Evolutionary conservation across 805 yeast genomes (phyloP).

Genomic region (Candida schatavii): DNA sequence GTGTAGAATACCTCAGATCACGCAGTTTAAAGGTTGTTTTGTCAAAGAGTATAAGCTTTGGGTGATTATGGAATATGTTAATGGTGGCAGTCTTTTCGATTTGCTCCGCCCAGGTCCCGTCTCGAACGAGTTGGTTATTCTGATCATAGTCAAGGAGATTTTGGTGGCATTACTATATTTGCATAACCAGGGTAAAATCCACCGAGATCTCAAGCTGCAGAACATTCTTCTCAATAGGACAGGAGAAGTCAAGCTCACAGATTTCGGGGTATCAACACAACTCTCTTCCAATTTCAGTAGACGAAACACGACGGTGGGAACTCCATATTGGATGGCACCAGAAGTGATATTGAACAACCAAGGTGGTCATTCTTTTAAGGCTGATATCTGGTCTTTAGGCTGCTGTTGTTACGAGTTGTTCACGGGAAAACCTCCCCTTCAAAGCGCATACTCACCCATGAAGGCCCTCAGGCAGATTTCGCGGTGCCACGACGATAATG

Average conservation of each 20-base stretch:
- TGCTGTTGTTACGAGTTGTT: conserved; percentile 75
- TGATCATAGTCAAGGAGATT: conserved; percentile 52
- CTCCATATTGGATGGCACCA: conserved; percentile 68
- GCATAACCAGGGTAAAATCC: conserved; percentile 76
- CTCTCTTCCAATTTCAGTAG: conserved; percentile 40
- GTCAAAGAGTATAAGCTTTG: conserved; percentile 67
- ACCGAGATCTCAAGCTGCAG: conserved; percentile 47
- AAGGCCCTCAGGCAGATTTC: conserved; percentile 41
- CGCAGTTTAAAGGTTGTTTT: conserved; percentile 69
- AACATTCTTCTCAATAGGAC: conserved; percentile 33
- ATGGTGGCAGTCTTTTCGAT: conserved; percentile 75
- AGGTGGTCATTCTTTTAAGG: conserved; percentile 54
- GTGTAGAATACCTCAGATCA: conserved; percentile 61
- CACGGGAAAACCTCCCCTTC: conserved; percentile 69
- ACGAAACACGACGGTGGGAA: conserved; percentile 49
- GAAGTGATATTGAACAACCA: conserved; percentile 57
- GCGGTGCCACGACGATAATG: conserved; percentile 25
- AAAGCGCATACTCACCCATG: conserved; percentile 39
- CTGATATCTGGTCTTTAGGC: conserved; percentile 80
- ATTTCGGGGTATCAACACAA: conserved; percentile 46
- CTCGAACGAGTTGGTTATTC: conserved; percentile 48
- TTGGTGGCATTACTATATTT: conserved; percentile 61
- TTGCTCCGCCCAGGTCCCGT: conserved; percentile 59
- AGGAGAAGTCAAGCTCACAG: conserved; percentile 44
- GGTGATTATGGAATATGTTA: conserved; percentile 80